Base-by-base conservation (phyloP, 148 eudicot species). In the Cornus suecica region DNA sequence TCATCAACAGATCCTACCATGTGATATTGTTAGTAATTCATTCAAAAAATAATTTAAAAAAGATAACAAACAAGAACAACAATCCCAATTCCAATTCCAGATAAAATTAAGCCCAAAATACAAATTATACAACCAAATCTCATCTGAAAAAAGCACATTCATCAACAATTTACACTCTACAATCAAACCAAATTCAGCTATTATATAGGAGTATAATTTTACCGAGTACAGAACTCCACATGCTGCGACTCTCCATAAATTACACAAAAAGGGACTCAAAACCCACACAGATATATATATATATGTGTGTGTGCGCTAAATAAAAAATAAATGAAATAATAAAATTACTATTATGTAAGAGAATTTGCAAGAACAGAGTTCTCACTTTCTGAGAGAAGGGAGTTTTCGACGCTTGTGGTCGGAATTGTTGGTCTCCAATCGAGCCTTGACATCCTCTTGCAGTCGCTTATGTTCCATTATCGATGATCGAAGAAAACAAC, bases 401-500 rank as follows among this genome's bases (percentile, higher is more conserved):
- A 73, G 27, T 72, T 71, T 84, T 13, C 88, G 76, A 37, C 88
- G 84, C 79, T 86, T 88, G 58, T 85, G 88, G 41, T 83, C 91
- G 73, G 88, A 82, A 64, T 76, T 66, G 77, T 70, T 72, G 52
- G 79, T 70, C 71, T 82, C 84, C 11, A 74, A 68, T 64, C 68
- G 72, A 71, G 77, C 58, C 70, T 77, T 48, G 60, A 65, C 82
- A 80, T 87, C 89, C 65, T 86, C 89, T 26, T 80, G 86, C 63
- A 79, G 84, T 68, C 90, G 86, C 81, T 87, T 90, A 81, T 86
- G 87, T 75, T 88, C 84, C 93, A 90, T 90, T 77, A 78, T 69
- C 82, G 62, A 73, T 26, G 58, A 20, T 16, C 34, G 32, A 25
- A 51, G 60, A 45, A 29, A 58, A 18, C 23, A 14, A 65, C 66